Percentiles rank a stretch among this genome's conserved stretches.
Conservation (phyloP, 1,284 basidiomycete species). For the Calocybe gambosa region DNA sequence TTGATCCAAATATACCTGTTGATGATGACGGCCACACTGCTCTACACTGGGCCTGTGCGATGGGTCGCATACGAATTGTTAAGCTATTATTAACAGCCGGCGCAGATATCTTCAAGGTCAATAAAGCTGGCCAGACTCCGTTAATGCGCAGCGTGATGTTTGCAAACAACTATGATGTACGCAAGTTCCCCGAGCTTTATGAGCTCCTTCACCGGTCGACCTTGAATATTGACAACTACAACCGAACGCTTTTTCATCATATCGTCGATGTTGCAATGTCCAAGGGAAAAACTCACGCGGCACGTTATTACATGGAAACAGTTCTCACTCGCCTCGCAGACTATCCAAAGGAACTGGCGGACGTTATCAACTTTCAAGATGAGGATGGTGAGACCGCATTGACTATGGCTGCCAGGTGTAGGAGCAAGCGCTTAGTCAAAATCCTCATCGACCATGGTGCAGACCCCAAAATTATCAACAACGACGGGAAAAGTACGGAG, state of each 20-base stretch:
- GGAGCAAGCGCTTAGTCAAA: slow-evolving; percentile 96
- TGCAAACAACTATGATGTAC: slow-evolving; percentile 98
- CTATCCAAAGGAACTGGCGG: slow-evolving; percentile 94
- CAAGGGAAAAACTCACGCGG: slow-evolving; percentile 96
- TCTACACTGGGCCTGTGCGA: slow-evolving; percentile 98
- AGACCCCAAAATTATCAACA: slow-evolving; percentile 93
- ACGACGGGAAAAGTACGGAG: slow-evolving; percentile 95
- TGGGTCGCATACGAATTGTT: slow-evolving; percentile 96
- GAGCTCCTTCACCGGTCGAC: slow-evolving; percentile 96
- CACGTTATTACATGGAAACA: slow-evolving; percentile 99
- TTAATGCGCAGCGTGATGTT: slow-evolving; percentile 99
- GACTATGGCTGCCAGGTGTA: slow-evolving; percentile 93
- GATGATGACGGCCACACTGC: slow-evolving; percentile 99
- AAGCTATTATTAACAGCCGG: slow-evolving; percentile 93
- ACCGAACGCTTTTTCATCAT: slow-evolving; percentile 98
- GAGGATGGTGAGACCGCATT: slow-evolving; percentile 98
- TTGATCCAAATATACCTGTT: slow-evolving; percentile 95
- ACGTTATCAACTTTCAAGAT: slow-evolving; percentile 99
- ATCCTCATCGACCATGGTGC: slow-evolving; percentile 95
- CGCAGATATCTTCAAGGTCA: slow-evolving; percentile 96
- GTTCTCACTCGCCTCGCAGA: slow-evolving; percentile 87
- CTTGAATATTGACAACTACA: slow-evolving; percentile 97
- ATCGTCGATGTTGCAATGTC: slow-evolving; percentile 98
- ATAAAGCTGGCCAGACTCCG: slow-evolving; percentile 94
- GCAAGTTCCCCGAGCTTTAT: slow-evolving; percentile 98